Conservation (phyloP, 2,329 filamentous ascomycete species). For the Fusarium pseudocircinatum region DNA sequence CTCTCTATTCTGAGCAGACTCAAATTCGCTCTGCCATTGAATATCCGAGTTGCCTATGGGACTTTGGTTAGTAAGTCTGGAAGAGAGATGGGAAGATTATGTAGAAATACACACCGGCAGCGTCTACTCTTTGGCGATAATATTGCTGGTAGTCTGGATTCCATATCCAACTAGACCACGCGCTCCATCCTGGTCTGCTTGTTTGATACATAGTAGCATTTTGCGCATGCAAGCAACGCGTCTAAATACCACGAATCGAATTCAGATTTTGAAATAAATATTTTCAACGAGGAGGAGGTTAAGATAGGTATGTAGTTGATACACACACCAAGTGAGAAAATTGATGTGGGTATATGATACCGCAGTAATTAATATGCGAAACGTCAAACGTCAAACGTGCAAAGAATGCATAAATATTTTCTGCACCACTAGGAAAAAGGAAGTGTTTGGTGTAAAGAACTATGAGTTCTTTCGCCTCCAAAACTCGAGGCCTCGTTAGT, state of each 20-base stretch:
- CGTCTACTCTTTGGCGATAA: constrained; percentile 44
- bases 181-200: constrained; percentile 34
- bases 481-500: constrained; percentile 15
- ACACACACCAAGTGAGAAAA: neutral
- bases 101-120: constrained; percentile 40
- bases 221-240: constrained; percentile 32
- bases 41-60: constrained; percentile 38
- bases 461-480: neutral
- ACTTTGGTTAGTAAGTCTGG: constrained; percentile 5
- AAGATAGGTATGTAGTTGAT: neutral
- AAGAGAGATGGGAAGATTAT: neutral
- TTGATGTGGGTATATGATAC: neutral
- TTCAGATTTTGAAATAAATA: neutral
- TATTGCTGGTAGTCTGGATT: constrained; percentile 38
- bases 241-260: constrained; percentile 12
- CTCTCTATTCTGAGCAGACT: constrained; percentile 20
- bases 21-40: constrained; percentile 39
- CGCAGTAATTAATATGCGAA: neutral
- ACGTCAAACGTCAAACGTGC: neutral
- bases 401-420: neutral
- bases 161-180: constrained; percentile 46
- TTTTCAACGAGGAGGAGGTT: neutral
- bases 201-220: constrained; percentile 44
- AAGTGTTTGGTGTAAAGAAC: neutral
- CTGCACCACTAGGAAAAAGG: neutral